These are phyloP conservation scores for Wickerhamomyces alni DNA, from an alignment of 805 yeast genomes.

Conservation along the genomic window DNA sequence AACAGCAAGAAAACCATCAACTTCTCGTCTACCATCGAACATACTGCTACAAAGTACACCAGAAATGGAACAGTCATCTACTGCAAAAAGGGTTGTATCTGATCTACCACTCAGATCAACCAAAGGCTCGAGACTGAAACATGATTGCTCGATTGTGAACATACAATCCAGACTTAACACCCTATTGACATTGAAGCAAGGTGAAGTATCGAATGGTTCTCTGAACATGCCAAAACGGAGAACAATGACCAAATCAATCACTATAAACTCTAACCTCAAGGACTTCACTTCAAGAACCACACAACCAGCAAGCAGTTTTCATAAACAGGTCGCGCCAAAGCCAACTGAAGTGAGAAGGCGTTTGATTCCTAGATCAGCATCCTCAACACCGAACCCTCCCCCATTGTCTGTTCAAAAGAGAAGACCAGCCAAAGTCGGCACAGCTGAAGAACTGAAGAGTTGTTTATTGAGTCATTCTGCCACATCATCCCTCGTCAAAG, in stretches of 20 bases:
- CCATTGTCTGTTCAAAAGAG: neutral
- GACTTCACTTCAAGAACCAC: constrained; percentile 2
- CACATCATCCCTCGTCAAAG: neutral
- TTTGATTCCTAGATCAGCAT: neutral
- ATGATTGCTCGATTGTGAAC: constrained; percentile 12
- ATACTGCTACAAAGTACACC: neutral
- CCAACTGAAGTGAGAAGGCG: neutral
- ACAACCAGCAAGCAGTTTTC: neutral
- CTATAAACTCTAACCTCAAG: constrained; percentile 12
- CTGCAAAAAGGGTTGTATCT: constrained; percentile 8
- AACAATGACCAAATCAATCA: constrained; percentile 15
- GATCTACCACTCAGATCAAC: constrained; percentile 14
- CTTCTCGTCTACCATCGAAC: neutral
- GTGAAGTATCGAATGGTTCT: neutral
- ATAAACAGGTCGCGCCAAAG: neutral
- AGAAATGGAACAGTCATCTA: too few relatives aligned
- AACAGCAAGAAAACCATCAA: neutral
- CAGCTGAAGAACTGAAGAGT: neutral
- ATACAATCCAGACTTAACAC: constrained; percentile 3
- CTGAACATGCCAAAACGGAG: constrained; percentile 12
- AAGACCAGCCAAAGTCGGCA: neutral
- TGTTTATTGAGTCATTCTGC: neutral
- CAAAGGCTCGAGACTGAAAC: constrained; percentile 15
- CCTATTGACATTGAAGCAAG: neutral
- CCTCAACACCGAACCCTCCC: neutral